phyloP scores from a whole-genome alignment of 352 stramenopile species.

The Globisporangium spinosum region DNA sequence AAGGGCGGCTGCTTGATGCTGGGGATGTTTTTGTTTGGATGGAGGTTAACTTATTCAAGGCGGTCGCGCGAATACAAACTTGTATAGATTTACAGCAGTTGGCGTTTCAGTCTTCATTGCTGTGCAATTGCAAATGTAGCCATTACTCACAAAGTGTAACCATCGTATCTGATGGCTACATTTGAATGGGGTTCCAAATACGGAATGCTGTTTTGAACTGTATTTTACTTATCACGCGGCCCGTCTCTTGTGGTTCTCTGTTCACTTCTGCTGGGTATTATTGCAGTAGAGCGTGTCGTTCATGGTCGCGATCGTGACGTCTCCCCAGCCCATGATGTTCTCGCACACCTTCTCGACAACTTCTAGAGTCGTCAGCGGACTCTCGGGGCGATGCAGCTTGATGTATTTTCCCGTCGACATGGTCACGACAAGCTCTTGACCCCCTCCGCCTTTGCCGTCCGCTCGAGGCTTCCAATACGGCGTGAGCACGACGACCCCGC shows the following conservation, averaged over 20 bases:
- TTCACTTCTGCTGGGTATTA: background rate
- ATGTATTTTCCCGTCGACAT: background rate
- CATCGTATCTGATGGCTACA: background rate
- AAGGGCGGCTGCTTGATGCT: background rate
- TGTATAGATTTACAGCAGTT: conserved; percentile 9
- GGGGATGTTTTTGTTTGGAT: background rate
- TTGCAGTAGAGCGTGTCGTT: background rate
- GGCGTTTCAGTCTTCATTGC: background rate
- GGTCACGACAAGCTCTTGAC: background rate
- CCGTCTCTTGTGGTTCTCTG: background rate
- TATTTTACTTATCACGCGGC: background rate
- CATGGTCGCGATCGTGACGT: background rate
- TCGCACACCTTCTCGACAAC: background rate
- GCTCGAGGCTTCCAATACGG: background rate
- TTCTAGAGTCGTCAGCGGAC: background rate
- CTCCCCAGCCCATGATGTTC: background rate
- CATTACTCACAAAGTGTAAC: background rate
- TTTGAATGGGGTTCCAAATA: background rate
- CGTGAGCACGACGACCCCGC: background rate
- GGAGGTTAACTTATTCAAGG: conserved; percentile 17
- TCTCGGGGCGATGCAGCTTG: background rate
- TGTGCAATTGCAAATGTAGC: background rate
- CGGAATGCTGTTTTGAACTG: background rate
- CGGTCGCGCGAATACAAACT: conserved; percentile 8
- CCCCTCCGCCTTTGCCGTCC: background rate